These are phyloP conservation scores for Hypoxylon cercidicola DNA, from an alignment of 495 filamentous ascomycete genomes.

Conservation along the genomic window DNA sequence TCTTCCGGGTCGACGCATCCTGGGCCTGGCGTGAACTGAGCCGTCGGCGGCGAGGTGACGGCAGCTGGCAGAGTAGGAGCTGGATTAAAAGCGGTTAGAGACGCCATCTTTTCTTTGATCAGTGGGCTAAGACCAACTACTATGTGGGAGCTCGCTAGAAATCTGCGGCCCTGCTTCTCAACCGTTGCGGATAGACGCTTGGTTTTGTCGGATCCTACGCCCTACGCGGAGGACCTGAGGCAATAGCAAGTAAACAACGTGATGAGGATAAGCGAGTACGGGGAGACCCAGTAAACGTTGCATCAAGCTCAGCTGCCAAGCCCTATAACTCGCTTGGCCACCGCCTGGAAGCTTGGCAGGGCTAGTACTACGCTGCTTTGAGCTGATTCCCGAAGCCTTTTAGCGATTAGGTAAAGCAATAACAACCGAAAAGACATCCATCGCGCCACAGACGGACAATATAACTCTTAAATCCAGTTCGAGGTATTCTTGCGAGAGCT, in stretches of 20 bases:
- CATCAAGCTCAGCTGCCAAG: background rate
- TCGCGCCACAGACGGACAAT: no score
- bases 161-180: background rate
- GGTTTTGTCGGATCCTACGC: background rate
- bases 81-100: background rate
- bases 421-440: no score
- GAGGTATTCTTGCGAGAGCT: no score
- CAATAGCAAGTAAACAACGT: background rate
- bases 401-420: no score
- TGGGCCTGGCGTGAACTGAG: constrained; percentile 21
- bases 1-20: constrained; percentile 26
- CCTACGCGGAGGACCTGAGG: background rate
- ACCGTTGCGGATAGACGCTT: background rate
- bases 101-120: constrained; percentile 1
- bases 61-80: constrained; percentile 2
- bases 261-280: no score
- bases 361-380: no score
- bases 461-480: no score
- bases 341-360: background rate
- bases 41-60: constrained; percentile 20
- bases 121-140: background rate
- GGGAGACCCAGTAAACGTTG: no score
- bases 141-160: background rate
- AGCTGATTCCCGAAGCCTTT: no score
- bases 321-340: background rate